A percentile compares a stretch with the other conserved stretches of the same genome.
These are phyloP conservation scores for Aureobasidium sp. DNA, from an alignment of 2,329 filamentous ascomycete genomes.

Conservation along the genomic window DNA sequence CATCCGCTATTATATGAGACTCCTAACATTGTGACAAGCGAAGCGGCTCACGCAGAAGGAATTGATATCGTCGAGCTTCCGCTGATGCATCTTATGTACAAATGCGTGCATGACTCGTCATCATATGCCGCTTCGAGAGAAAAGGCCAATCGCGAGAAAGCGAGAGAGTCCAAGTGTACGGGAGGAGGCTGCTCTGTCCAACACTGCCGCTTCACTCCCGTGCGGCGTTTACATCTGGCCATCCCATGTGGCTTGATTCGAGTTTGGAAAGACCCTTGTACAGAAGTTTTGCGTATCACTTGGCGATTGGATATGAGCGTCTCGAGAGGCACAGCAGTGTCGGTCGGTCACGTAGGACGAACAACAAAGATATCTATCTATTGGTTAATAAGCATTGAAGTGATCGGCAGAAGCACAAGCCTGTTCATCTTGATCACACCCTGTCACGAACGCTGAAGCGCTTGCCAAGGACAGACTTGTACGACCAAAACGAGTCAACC, in stretches of 20 bases:
- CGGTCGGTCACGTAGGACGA: neutral
- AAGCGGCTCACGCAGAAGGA: no score
- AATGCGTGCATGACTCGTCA: neutral
- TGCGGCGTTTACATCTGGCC: neutral
- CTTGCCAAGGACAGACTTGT: neutral
- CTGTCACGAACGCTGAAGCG: constrained; percentile 1
- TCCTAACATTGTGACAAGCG: no score
- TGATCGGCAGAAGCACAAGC: constrained; percentile 4
- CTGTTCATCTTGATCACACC: neutral
- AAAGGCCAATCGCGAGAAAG: neutral
- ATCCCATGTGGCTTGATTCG: neutral
- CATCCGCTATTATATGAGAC: no score
- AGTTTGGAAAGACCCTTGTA: neutral
- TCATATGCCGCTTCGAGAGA: neutral
- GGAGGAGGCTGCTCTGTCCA: neutral
- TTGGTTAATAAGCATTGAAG: neutral
- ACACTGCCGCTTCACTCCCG: neutral
- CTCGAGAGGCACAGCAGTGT: neutral
- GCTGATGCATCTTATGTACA: no score
- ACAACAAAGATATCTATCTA: neutral
- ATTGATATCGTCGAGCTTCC: no score
- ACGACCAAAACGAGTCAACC: neutral
- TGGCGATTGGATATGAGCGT: neutral
- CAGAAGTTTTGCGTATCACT: no score
- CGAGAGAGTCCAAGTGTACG: no score